Evolutionary conservation across 495 filamentous ascomycete species (phyloP).

Genomic region (Penicillium paxilli): DNA sequence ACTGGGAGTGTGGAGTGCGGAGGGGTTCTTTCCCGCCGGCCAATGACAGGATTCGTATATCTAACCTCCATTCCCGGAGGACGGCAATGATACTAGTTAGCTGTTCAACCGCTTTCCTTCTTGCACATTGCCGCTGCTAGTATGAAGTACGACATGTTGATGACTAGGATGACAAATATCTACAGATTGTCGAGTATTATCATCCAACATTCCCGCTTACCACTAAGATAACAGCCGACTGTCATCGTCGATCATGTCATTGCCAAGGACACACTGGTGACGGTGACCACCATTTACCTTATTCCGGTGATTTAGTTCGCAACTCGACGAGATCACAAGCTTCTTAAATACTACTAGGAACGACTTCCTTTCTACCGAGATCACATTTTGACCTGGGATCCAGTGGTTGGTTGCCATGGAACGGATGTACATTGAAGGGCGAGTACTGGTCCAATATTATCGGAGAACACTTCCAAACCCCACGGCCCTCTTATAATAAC

Average conservation of each 20-base stretch:
- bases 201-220: too few relatives aligned
- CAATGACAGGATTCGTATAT: constrained; percentile 21
- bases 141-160: too few relatives aligned
- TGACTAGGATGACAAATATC: too few relatives aligned
- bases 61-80: constrained; percentile 9
- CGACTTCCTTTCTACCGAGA: background rate
- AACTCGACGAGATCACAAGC: background rate
- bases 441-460: background rate
- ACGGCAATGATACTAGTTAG: too few relatives aligned
- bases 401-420: background rate
- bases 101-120: too few relatives aligned
- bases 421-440: background rate
- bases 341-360: background rate
- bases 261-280: constrained; percentile 1
- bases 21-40: constrained; percentile 1
- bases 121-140: too few relatives aligned
- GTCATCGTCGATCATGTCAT: background rate
- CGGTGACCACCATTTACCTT: background rate
- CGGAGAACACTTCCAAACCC: background rate
- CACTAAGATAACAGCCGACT: too few relatives aligned
- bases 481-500: background rate
- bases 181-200: too few relatives aligned
- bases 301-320: background rate
- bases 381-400: background rate
- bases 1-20: background rate